Conservation (phyloP, 2,329 filamentous ascomycete species). For the Epichloe elymi region DNA sequence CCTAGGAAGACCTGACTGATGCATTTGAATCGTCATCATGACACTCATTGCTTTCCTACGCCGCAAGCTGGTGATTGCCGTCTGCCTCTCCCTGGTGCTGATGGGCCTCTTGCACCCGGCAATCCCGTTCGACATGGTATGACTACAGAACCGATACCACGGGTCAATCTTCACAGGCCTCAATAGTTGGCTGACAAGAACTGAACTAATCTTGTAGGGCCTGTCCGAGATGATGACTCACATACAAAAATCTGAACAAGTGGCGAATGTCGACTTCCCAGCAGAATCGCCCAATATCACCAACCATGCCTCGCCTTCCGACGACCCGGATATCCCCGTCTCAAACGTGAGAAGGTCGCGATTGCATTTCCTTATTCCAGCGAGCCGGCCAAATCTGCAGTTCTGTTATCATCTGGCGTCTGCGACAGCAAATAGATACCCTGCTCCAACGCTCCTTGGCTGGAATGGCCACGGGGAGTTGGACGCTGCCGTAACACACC, state of each 20-base stretch:
- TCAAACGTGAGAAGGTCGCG: conserved; percentile 12
- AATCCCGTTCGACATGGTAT: background rate
- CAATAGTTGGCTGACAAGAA: background rate
- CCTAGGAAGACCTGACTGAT: background rate
- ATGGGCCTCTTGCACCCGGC: background rate
- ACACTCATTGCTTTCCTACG: background rate
- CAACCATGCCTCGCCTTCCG: background rate
- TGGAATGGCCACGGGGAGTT: conserved; percentile 24
- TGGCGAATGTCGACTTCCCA: background rate
- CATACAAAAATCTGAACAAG: background rate
- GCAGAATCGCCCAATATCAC: background rate
- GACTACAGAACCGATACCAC: background rate
- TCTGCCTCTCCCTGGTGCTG: background rate
- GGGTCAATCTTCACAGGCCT: background rate
- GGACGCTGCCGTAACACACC: conserved; percentile 22
- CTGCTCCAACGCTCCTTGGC: conserved; percentile 24
- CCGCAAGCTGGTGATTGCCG: conserved; percentile 1
- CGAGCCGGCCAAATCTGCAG: conserved; percentile 21
- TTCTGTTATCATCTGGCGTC: conserved; percentile 27
- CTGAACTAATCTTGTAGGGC: background rate
- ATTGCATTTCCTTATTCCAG: conserved; percentile 26
- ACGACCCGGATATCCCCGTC: background rate
- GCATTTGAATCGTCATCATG: conserved; percentile 1
- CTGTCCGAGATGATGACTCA: background rate
- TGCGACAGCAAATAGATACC: conserved; percentile 23